phyloP scores from a whole-genome alignment of 768 basidiomycete species.

The Crucibulum laeve region DNA sequence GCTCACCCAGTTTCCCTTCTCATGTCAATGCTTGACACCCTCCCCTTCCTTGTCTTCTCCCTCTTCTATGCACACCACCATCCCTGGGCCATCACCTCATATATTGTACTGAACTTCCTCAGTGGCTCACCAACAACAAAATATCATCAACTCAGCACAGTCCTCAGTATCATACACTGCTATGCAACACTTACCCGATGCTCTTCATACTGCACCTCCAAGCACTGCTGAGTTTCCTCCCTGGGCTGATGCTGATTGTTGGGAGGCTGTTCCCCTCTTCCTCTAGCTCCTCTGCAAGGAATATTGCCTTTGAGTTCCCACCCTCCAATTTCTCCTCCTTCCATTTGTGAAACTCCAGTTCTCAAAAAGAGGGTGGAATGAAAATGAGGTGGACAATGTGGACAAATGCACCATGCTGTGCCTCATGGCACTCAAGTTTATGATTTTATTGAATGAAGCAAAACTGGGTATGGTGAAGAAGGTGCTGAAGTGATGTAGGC shows the following conservation, averaged over 20 bases:
- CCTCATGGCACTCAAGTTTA: conserved; percentile 74
- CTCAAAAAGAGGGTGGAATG: conserved; percentile 15
- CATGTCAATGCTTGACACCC: conserved; percentile 70
- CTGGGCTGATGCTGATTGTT: conserved; percentile 49
- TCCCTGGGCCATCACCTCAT: conserved; percentile 3
- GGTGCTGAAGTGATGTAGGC: conserved; percentile 63
- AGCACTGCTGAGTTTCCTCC: conserved; percentile 65
- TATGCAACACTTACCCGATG: conserved; percentile 60
- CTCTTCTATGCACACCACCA: conserved; percentile 22
- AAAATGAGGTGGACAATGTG: conserved; percentile 21
- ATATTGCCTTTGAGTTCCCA: conserved; percentile 37
- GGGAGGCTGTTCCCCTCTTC: conserved; percentile 38
- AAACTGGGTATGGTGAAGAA: conserved; percentile 64
- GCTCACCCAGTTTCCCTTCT: conserved; percentile 61
- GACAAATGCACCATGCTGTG: conserved; percentile 70
- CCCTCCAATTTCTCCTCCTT: conserved; percentile 16
- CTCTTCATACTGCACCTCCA: conserved; percentile 72
- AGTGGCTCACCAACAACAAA: no score
- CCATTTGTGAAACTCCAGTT: conserved; percentile 20
- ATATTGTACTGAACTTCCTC: conserved; percentile 18
- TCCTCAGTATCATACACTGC: conserved; percentile 65
- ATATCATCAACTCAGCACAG: conserved; percentile 51
- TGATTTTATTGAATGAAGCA: conserved; percentile 78
- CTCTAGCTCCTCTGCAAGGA: conserved; percentile 15
- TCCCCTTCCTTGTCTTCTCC: conserved; percentile 48